Evolutionary conservation across 139 green algal species (phyloP), one percentile per base, ranked within the genome.

Genomic region (Pseudopediastrum boryanum): DNA sequence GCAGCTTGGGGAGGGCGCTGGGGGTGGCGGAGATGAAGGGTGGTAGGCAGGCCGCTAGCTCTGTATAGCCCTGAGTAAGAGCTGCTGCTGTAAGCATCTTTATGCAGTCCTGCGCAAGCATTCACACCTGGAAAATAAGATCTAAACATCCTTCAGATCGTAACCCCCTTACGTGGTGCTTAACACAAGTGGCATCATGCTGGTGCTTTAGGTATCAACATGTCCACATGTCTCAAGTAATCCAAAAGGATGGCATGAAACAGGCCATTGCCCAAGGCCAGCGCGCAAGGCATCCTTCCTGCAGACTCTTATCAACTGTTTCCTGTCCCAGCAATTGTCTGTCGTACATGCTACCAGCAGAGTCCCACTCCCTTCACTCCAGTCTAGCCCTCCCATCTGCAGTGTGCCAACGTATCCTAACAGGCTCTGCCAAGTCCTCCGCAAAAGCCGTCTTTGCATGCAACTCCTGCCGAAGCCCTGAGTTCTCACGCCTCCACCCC

Each of bases 11-110:
- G 13, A 82, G 46, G 2, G 79, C 29, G 4, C n/a, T 77, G 69
- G 39, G 74, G 65, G 21, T 71, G 35, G n/a, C 42, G 25, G 8
- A 19, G 4, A 48, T 52, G 43, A 86, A 76, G 76, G 73, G 69
- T 39, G 51, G 50, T 4, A 62, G 56, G 6, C n/a, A 48, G 6
- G 29, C 46, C 13, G 43, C 54, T 1, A 76, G 21, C 54, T 63
- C 64, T 33, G 7, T 27, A 4, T 71, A 25, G 5, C 80, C 68
- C 38, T 77, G 75, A 21, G 4, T 27, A 12, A 6, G 44, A 51
- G 58, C 70, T 23, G 65, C 67, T 19, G 59, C 66, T 35, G 66
- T 48, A 31, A 76, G 35, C 46, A 51, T 42, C 25, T 21, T 19
- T 33, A 61, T 38, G 42, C 75, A 69, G 6, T 82, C 35, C 41